These are phyloP conservation scores for Globisporangium splendens DNA, from an alignment of 352 stramenopile species.

Conservation along the genomic window DNA sequence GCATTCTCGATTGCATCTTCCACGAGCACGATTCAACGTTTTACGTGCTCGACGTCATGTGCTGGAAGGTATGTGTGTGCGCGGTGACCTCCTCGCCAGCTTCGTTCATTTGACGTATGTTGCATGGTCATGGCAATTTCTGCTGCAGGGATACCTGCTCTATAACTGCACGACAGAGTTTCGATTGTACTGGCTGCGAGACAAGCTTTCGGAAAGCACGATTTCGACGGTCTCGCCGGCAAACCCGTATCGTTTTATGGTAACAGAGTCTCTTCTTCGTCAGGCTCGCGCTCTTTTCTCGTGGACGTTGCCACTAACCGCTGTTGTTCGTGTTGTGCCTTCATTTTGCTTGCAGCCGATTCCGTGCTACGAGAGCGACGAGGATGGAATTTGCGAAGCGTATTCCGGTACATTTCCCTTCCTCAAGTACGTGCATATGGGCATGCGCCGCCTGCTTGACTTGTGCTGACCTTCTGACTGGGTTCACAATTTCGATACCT, in stretches of 20 bases:
- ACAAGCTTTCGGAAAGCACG: constrained; percentile 83
- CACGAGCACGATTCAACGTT: constrained; percentile 87
- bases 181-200: constrained; percentile 88
- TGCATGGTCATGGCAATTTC: neutral
- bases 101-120: neutral
- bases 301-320: neutral
- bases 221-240: constrained; percentile 37
- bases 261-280: constrained; percentile 16
- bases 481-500: neutral
- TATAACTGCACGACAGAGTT: constrained; percentile 94
- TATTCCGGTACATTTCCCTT: constrained; percentile 83
- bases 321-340: neutral
- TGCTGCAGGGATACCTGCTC: constrained; percentile 72
- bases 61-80: constrained; percentile 72
- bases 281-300: neutral
- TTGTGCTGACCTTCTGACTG: neutral
- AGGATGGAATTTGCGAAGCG: constrained; percentile 62
- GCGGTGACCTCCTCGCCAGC: neutral
- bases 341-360: constrained; percentile 40
- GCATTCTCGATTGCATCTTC: constrained; percentile 91
- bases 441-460: neutral
- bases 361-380: constrained; percentile 85
- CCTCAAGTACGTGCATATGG: constrained; percentile 56
- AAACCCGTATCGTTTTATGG: constrained; percentile 78
- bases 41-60: constrained; percentile 93